Evolutionary conservation across 257 asterid species (phyloP), one percentile per base, ranked within the genome.

Genomic region (Verbascum thapsus): DNA sequence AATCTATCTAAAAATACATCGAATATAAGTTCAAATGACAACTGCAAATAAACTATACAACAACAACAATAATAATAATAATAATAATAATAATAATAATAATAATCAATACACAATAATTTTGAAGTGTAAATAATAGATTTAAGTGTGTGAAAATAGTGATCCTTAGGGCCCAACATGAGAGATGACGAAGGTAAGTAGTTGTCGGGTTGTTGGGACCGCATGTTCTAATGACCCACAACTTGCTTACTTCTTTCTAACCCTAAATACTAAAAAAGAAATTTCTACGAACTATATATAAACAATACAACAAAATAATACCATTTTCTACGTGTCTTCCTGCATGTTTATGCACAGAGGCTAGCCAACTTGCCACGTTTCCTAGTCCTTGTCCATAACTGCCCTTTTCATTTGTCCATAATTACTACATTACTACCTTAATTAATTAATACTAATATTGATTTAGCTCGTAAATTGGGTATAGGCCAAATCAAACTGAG

Each of bases 351-450:
- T 9, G 60, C 79, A 70, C 40, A 3, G 16, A 13, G 26, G 35
- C 40, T 23, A 37, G 18, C 51, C 72, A 37, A 64, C 61, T 70
- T 63, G 80, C 83, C 80, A 78, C 80, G 83, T 78, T 70, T 61
- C 57, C 10, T 42, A 0, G 5, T 40, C 1, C 13, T 5, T 41
- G 10, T 17, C 47, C 12, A 10, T 40, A 41, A 41, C 38, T 42
- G 1, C 41, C 64, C 58, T 16, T 32, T 11, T 3, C 40, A 8
- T 22, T n/a, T 3, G 5, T 30, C 38, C n/a, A 7, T 10, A 32
- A 11, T 18, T 38, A 60, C 61, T 38, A 60, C 61, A 16, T 15
- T 34, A 32, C 4, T 26, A 26, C 32, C 32, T 26, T 26, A 26
- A 26, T 26, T 26, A 26, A 26, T 26, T 26, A 26, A 26, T 26